Conservation (phyloP, 2,329 filamentous ascomycete genomes). For the Cladosporium phlei region DNA sequence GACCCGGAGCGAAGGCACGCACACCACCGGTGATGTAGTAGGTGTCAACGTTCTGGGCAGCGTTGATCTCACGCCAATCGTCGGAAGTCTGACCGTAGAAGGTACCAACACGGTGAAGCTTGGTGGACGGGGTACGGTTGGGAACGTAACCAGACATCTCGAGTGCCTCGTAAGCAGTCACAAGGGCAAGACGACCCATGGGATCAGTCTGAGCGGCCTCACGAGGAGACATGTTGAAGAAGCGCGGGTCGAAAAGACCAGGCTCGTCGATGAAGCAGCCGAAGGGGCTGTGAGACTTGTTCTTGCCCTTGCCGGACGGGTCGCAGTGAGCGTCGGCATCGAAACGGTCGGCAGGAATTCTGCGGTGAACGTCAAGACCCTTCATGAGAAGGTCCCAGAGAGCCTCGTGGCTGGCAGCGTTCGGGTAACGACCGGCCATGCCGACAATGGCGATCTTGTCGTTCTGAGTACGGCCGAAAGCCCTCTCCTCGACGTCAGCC, state of each 20-base stretch:
- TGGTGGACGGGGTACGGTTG: constrained; percentile 64
- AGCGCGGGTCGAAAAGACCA: constrained; percentile 72
- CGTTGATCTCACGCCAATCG: constrained; percentile 73
- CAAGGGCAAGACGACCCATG: constrained; percentile 70
- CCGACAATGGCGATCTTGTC: constrained; percentile 82
- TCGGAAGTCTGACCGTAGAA: constrained; percentile 73
- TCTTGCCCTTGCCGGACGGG: constrained; percentile 65
- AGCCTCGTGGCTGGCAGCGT: constrained; percentile 64
- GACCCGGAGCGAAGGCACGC: constrained; percentile 57
- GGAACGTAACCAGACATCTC: constrained; percentile 76
- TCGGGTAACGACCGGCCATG: constrained; percentile 72
- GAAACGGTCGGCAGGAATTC: constrained; percentile 66
- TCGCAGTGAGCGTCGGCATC: constrained; percentile 67
- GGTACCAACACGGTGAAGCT: constrained; percentile 61
- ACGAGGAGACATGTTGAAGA: constrained; percentile 82
- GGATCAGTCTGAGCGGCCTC: constrained; percentile 78
- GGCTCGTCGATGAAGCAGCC: constrained; percentile 74
- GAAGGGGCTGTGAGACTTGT: constrained; percentile 71
- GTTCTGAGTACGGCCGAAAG: constrained; percentile 46
- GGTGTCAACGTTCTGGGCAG: constrained; percentile 65
- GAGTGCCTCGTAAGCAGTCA: constrained; percentile 74
- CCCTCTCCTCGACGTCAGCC: constrained; percentile 28
- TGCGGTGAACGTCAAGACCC: constrained; percentile 68
- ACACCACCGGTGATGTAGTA: constrained; percentile 63
- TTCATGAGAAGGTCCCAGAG: constrained; percentile 72